Base-by-base conservation (phyloP, 768 basidiomycete genomes). In the Macrolepiota dolichaula region DNA sequence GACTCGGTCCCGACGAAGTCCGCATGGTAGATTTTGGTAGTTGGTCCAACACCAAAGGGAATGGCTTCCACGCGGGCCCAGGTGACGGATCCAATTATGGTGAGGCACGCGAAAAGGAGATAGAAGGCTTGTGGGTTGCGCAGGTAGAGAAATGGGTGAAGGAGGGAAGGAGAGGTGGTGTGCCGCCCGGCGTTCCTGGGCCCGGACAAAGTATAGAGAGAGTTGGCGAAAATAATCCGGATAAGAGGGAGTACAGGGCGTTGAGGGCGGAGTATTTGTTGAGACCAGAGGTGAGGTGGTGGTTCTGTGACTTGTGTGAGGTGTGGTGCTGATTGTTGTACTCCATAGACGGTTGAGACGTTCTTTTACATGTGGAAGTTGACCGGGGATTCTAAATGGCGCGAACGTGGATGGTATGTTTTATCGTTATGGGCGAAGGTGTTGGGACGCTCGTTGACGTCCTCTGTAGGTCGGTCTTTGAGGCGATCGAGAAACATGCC, bases 381-480 rank as follows among this genome's bases (percentile, higher is more conserved):
- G 15, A 92, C 89, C 0, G 82, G 85, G 0, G 82, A 92, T 50
- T 70, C 71, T 4, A 79, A 76, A 49, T 92, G 90, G 90, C 77
- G 90, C 55, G 85, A 92, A 58, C 81, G 85, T 29, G 90, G 88
- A 1, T 91, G 88, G 80, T 73, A 67, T 19, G 83, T 92, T n/a
- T 44, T 9, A 13, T 85, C 19, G 19, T 15, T 66, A 68, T 38
- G 27, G 6, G 5, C 29, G 12, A 80, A 61, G 75, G 85, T 3
- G 75, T 88, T 24, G 77, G 84, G 67, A 74, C 74, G 13, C 67
- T 80, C 61, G 71, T 81, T 12, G 80, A 75, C 66, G 81, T 81
- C 19, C 17, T 9, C 22, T 9, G 38, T 25, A 63, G 52, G 63
- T 88, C 59, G 9, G 22, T 61, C 38, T 92, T 88, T 66, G 71